Percentiles rank a stretch among this genome's conserved stretches.
phyloP scores from a whole-genome alignment of 2,329 filamentous ascomycete species.

The Claviceps purpurea region DNA sequence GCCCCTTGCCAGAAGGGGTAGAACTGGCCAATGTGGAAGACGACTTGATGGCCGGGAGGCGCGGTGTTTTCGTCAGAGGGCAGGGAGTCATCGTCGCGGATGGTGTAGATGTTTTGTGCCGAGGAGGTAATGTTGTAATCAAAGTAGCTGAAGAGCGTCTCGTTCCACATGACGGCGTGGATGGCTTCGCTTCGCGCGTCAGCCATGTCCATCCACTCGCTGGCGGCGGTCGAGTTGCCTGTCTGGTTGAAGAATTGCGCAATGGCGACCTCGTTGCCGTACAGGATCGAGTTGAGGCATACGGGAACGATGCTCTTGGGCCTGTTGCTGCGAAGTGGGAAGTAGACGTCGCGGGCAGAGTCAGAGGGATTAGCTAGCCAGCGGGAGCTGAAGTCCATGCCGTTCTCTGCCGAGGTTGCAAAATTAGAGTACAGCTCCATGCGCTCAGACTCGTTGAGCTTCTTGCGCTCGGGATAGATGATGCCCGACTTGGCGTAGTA shows the following conservation, averaged over 20 bases:
- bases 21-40: constrained; percentile 46
- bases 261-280: constrained; percentile 49
- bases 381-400: constrained; percentile 49
- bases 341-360: constrained; percentile 46
- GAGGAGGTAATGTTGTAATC: constrained; percentile 53
- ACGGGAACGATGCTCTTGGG: constrained; percentile 45
- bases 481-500: constrained; percentile 47
- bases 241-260: constrained; percentile 36
- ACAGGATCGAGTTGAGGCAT: constrained; percentile 56
- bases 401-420: constrained; percentile 51
- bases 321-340: constrained; percentile 52
- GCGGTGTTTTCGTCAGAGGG: constrained; percentile 23
- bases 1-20: constrained; percentile 60
- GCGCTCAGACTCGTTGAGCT: constrained; percentile 39
- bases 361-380: constrained; percentile 45
- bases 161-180: constrained; percentile 51
- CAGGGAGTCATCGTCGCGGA: constrained; percentile 29
- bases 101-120: constrained; percentile 41
- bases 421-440: constrained; percentile 46
- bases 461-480: constrained; percentile 37
- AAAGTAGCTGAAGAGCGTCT: constrained; percentile 49
- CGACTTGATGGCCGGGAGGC: constrained; percentile 40
- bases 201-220: constrained; percentile 36
- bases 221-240: constrained; percentile 36
- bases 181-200: constrained; percentile 45